A percentile compares a stretch with the other conserved stretches of the same genome.
Evolutionary conservation across 2,329 filamentous ascomycete genomes (phyloP).

Genomic region (Colletotrichum sp.): DNA sequence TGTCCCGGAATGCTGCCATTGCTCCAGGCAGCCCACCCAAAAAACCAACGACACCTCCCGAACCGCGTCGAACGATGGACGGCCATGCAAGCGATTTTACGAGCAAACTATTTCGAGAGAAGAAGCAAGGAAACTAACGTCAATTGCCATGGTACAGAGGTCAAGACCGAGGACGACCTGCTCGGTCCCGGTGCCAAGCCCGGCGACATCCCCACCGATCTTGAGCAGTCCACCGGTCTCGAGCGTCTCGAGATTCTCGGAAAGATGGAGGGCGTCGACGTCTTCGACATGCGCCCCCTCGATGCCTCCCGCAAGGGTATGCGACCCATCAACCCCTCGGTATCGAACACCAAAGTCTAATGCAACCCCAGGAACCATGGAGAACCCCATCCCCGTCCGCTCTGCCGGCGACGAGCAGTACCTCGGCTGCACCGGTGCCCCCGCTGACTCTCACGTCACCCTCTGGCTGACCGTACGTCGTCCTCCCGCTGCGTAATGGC

Average conservation of each 20-base stretch:
- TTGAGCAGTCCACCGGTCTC: constrained; percentile 95
- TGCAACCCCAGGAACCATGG: constrained; percentile 72
- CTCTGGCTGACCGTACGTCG: constrained; percentile 85
- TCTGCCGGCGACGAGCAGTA: constrained; percentile 97
- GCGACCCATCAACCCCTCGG: not conserved
- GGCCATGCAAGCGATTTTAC: not conserved
- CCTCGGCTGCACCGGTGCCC: constrained; percentile 92
- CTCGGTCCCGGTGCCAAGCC: constrained; percentile 79
- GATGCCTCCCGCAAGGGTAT: constrained; percentile 87
- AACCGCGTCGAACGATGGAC: constrained; percentile 16
- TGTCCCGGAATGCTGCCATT: not conserved
- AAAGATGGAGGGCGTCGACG: constrained; percentile 98
- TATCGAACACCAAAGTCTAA: constrained; percentile 25
- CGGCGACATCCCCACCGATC: constrained; percentile 89
- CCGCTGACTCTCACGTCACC: constrained; percentile 89
- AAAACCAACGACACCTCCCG: not conserved
- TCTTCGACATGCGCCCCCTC: constrained; percentile 98
- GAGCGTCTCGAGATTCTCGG: constrained; percentile 98
- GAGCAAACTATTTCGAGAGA: not conserved
- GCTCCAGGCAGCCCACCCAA: not conserved
- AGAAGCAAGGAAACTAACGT: constrained; percentile 2
- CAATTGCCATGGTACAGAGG: constrained; percentile 61
- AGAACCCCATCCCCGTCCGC: constrained; percentile 89
- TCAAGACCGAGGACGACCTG: constrained; percentile 84
- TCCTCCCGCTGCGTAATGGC: constrained; percentile 11